A percentile compares a stretch with the other conserved stretches of the same genome.
These are phyloP conservation scores for Lentinus tigrinus DNA, from an alignment of 768 basidiomycete genomes.

Conservation along the genomic window DNA sequence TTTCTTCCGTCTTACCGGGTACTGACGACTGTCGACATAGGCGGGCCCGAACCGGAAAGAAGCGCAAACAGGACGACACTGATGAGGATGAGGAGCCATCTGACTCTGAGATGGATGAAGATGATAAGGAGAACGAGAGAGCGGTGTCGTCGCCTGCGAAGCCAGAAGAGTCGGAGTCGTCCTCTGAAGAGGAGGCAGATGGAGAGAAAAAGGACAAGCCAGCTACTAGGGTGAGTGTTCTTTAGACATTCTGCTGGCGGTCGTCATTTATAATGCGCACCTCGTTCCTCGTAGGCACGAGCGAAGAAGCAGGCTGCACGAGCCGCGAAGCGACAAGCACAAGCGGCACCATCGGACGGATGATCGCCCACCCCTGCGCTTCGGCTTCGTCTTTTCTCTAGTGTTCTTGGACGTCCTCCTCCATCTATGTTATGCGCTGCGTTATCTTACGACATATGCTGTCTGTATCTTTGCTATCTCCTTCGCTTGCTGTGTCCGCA, in stretches of 20 bases:
- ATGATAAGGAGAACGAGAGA: conserved; percentile 8
- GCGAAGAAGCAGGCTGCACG: conserved; percentile 28
- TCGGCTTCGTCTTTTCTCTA: neutral
- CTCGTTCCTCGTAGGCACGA: conserved; percentile 20
- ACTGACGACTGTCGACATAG: neutral
- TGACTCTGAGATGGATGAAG: conserved; percentile 10
- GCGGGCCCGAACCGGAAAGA: conserved; percentile 28
- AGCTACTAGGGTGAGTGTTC: conserved; percentile 32
- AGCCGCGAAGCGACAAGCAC: conserved; percentile 21
- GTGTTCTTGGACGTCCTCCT: neutral
- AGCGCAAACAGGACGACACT: conserved; percentile 25
- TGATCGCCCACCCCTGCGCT: no score
- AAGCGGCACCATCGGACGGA: conserved; percentile 6
- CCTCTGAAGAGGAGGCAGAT: conserved; percentile 18
- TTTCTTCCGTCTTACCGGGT: neutral
- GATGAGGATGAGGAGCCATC: conserved; percentile 27
- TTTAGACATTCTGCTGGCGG: neutral
- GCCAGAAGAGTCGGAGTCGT: conserved; percentile 20
- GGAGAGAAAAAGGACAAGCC: conserved; percentile 27
- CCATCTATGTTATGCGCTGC: neutral
- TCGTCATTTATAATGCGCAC: neutral
- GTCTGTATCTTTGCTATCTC: conserved; percentile 20
- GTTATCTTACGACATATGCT: conserved; percentile 3
- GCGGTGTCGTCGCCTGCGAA: conserved; percentile 6
- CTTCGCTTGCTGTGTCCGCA: conserved; percentile 16